Conservation (phyloP, 805 yeast genomes). For the Henningerozyma blattae region DNA sequence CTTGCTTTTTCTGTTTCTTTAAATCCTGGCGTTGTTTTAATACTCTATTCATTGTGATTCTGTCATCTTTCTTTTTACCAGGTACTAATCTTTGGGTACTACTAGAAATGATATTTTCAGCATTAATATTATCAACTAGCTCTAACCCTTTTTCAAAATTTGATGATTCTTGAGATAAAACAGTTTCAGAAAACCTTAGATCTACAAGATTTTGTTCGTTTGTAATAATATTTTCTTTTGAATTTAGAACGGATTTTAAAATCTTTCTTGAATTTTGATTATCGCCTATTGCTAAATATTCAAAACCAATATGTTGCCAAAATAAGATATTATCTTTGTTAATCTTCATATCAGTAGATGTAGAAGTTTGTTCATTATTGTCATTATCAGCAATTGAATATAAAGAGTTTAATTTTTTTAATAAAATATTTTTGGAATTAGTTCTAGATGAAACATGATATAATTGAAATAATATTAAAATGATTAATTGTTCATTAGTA, state of each 20-base stretch:
- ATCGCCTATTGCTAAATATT: constrained; percentile 13
- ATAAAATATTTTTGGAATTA: constrained; percentile 10
- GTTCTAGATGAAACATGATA: constrained; percentile 14
- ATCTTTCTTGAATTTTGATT: constrained; percentile 8
- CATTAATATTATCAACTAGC: constrained; percentile 14
- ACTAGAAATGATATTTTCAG: constrained; percentile 8
- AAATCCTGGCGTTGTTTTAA: background rate
- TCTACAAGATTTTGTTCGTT: background rate
- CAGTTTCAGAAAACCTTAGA: background rate
- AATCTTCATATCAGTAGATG: background rate
- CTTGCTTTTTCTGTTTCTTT: constrained; percentile 9
- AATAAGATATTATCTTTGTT: constrained; percentile 5
- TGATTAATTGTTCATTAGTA: constrained; percentile 5
- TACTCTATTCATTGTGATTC: background rate
- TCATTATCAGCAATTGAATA: background rate
- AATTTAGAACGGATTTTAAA: background rate
- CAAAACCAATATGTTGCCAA: constrained; percentile 22
- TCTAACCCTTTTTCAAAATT: constrained; percentile 7
- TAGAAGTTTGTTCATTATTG: too few relatives aligned
- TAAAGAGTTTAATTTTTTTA: constrained; percentile 6
- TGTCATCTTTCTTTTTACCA: constrained; percentile 1
- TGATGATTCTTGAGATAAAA: constrained; percentile 6
- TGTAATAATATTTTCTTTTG: constrained; percentile 4
- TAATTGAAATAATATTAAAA: constrained; percentile 16
- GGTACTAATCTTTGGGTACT: constrained; percentile 14